Base-by-base conservation (phyloP, 306 rosid species). In the Casuarina equisetifolia region DNA sequence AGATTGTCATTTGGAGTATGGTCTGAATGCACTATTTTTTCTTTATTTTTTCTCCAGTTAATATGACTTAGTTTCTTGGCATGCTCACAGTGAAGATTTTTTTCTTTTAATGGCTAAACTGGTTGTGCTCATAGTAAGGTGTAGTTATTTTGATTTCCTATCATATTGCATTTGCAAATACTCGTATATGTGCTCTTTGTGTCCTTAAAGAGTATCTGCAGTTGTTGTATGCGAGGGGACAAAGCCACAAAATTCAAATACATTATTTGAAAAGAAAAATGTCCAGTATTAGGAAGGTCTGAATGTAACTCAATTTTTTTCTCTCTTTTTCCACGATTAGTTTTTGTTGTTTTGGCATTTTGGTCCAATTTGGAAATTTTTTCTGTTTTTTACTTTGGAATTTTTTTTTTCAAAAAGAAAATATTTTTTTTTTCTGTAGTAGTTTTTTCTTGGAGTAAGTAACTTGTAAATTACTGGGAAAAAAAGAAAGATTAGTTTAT, bases 1-100 rank as follows among this genome's bases (percentile, higher is more conserved):
- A 82, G 83, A 75, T 81, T 62, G 59, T 77, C 53, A 58, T 45
- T 74, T 79, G 38, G 49, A 75, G 2, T 72, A 46, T 63, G 79
- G 43, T 58, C 66, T 77, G 40, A 32, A 3, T 39, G 54, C 50
- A 64, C 1, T 20, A 55, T 77, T 53, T 61, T 68, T 79, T 74
- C 32, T 25, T 53, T 54, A 25, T 70, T 69, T 46, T 72, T 58
- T 51, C 80, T 58, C 53, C 42, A 66, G 46, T 19, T 35, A 61
- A 70, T 9, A 70, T 45, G 53, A 46, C 69, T 5, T 58, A 62
- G 57, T 53, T 9, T 49, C 46, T 50, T 73, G 66, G 43, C 46
- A 36, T 15, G 50, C 49, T 53, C 13, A 17, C 19, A 44, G 36
- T 45, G 19, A 11, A 51, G 71, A 51, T 46, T 55, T 16, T 42